Percentiles rank a stretch among this genome's conserved stretches.
These are phyloP conservation scores for Nitzschia palea DNA, from an alignment of 108 stramenopile species.

Conservation along the genomic window DNA sequence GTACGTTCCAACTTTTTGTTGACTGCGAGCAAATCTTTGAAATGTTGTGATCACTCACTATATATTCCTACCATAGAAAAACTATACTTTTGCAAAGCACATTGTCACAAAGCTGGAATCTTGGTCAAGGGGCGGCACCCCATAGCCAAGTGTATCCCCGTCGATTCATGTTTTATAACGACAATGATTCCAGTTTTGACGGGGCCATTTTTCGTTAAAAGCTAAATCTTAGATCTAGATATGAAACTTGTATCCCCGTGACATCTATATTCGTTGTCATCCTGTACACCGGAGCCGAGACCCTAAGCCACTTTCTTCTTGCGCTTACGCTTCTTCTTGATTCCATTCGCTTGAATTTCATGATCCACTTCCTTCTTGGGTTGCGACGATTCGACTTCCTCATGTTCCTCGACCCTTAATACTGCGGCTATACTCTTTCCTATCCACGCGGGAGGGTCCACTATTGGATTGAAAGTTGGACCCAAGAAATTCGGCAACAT, in stretches of 20 bases:
- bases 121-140: neutral
- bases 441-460: neutral
- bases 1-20: constrained; percentile 42
- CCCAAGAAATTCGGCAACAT: constrained; percentile 69
- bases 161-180: too few species aligned
- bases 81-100: constrained; percentile 88
- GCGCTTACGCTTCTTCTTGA: constrained; percentile 8
- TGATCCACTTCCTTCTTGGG: neutral
- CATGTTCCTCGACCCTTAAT: too few species aligned
- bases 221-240: too few species aligned
- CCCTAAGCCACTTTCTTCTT: constrained; percentile 14
- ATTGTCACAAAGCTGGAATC: constrained; percentile 72
- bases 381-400: too few species aligned
- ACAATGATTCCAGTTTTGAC: too few species aligned
- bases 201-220: too few species aligned
- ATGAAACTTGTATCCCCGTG: too few species aligned
- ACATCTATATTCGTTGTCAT: too few species aligned
- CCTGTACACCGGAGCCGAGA: neutral
- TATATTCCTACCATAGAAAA: constrained; percentile 53
- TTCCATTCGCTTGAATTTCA: neutral
- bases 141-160: neutral
- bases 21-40: neutral
- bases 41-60: neutral
- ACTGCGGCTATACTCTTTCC: too few species aligned
- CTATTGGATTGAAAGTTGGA: constrained; percentile 60